A percentile compares a stretch with the other conserved stretches of the same genome.
These are phyloP conservation scores for Seiridium unicorne DNA, from an alignment of 2,329 filamentous ascomycete species.

Conservation along the genomic window DNA sequence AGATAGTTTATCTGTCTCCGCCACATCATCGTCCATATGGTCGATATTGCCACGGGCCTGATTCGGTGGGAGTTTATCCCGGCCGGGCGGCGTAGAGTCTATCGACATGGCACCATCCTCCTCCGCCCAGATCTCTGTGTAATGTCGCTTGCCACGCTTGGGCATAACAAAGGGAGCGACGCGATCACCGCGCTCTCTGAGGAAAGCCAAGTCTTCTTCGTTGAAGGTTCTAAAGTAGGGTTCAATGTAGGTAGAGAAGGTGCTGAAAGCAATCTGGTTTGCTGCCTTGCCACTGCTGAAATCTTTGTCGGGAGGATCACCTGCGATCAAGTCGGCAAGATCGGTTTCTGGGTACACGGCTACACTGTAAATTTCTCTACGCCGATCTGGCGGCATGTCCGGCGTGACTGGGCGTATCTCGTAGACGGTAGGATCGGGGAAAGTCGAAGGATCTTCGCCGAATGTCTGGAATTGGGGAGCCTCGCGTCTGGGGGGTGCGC, in stretches of 20 bases:
- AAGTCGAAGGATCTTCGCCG: slow-evolving; percentile 88
- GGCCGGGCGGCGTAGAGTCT: slow-evolving; percentile 60
- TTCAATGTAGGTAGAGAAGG: slow-evolving; percentile 90
- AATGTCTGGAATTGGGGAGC: slow-evolving; percentile 83
- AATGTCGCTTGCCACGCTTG: slow-evolving; percentile 78
- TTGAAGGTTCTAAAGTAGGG: slow-evolving; percentile 86
- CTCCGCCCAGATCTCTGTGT: slow-evolving; percentile 89
- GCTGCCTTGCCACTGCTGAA: slow-evolving; percentile 92
- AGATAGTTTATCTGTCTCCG: slow-evolving; percentile 85
- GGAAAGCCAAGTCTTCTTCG: slow-evolving; percentile 90
- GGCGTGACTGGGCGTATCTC: slow-evolving; percentile 76
- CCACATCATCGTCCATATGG: slow-evolving; percentile 79
- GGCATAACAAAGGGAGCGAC: slow-evolving; percentile 82
- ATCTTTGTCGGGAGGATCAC: slow-evolving; percentile 88
- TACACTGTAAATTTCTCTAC: slow-evolving; percentile 85
- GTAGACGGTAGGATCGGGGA: slow-evolving; percentile 88
- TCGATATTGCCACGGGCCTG: slow-evolving; percentile 84
- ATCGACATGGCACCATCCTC: slow-evolving; percentile 81
- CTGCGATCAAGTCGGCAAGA: slow-evolving; percentile 80
- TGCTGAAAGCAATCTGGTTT: slow-evolving; percentile 90
- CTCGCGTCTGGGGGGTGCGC: slow-evolving; percentile 60
- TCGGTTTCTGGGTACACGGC: slow-evolving; percentile 78
- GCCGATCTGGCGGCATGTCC: slow-evolving; percentile 81
- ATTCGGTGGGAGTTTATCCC: slow-evolving; percentile 72
- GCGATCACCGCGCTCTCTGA: slow-evolving; percentile 87